Percentiles rank a stretch among this genome's conserved stretches.
These are phyloP conservation scores for Ascochyta koolunga DNA, from an alignment of 2,329 filamentous ascomycete species.

Conservation along the genomic window DNA sequence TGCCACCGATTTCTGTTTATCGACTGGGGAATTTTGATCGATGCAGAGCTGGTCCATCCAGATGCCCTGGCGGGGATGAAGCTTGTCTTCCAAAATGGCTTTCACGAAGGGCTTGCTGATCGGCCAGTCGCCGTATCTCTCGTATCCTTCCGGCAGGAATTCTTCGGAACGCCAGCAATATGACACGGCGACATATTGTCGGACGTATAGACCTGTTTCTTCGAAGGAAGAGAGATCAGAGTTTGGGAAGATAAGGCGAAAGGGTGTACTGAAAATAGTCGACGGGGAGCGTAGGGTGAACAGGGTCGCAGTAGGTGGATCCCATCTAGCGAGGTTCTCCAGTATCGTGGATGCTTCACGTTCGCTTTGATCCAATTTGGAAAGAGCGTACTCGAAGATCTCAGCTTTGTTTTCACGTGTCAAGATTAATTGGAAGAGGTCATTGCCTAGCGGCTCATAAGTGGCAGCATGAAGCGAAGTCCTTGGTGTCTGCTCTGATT, in stretches of 20 bases:
- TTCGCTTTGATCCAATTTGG: constrained; percentile 6
- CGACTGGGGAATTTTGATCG: constrained; percentile 7
- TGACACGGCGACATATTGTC: constrained; percentile 25
- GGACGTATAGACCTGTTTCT: constrained; percentile 16
- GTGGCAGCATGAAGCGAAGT: neutral
- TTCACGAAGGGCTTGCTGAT: constrained; percentile 24
- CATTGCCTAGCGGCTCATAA: constrained; percentile 6
- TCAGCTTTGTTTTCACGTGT: constrained; percentile 17
- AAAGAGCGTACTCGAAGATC: constrained; percentile 15
- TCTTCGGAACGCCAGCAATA: constrained; percentile 24
- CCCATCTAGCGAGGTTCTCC: constrained; percentile 14
- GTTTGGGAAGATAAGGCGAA: constrained; percentile 23
- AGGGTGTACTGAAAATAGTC: constrained; percentile 18
- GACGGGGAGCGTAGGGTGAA: constrained; percentile 14
- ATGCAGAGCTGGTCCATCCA: constrained; percentile 31
- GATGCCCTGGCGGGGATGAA: constrained; percentile 20
- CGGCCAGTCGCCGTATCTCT: constrained; percentile 20
- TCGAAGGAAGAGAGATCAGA: constrained; percentile 9
- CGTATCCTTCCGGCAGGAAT: constrained; percentile 11
- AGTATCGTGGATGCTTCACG: constrained; percentile 11
- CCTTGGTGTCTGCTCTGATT: neutral
- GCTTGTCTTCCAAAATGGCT: constrained; percentile 22
- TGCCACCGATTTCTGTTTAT: constrained; percentile 22
- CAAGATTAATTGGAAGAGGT: constrained; percentile 16
- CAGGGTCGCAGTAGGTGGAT: neutral